Evolutionary conservation across 1,139 yeast genomes (phyloP).

Genomic region (Groenewaldozyma auringiensis): DNA sequence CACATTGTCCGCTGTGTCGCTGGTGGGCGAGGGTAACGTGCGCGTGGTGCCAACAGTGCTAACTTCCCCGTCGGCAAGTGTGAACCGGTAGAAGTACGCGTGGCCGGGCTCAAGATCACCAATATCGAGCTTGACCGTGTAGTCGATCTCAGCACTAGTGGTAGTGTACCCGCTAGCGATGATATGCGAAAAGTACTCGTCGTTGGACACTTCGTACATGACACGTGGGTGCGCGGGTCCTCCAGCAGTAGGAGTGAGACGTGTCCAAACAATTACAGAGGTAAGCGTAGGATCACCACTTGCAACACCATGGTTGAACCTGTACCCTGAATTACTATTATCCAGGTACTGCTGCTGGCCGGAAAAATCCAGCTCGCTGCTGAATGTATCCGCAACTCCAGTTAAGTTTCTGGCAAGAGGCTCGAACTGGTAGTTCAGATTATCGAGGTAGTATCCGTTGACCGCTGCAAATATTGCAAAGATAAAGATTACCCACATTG

Average conservation of each 20-base stretch:
- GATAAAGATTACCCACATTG: too few species aligned
- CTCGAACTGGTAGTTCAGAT: too few species aligned
- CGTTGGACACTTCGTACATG: not conserved
- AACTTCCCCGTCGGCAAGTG: not conserved
- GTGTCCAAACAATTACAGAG: conserved; percentile 6
- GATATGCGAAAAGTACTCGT: not conserved
- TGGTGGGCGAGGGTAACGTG: not conserved
- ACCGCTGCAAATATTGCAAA: too few species aligned
- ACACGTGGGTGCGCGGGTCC: not conserved
- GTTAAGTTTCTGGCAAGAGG: too few species aligned
- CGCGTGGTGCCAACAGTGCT: conserved; percentile 6
- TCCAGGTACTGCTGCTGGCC: too few species aligned
- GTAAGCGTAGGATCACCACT: conserved; percentile 6
- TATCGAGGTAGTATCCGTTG: too few species aligned
- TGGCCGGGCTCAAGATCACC: not conserved
- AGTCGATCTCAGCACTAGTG: conserved; percentile 5
- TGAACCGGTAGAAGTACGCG: conserved; percentile 3
- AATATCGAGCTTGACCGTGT: conserved; percentile 7
- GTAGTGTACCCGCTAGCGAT: not conserved
- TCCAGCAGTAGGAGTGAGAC: not conserved
- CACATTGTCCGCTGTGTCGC: not conserved
- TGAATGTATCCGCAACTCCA: too few species aligned
- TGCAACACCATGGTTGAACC: conserved; percentile 6
- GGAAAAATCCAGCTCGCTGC: too few species aligned
- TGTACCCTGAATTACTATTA: not conserved